Evolutionary conservation across 1,139 yeast species (phyloP).

Genomic region (Candida sanyaensis): DNA sequence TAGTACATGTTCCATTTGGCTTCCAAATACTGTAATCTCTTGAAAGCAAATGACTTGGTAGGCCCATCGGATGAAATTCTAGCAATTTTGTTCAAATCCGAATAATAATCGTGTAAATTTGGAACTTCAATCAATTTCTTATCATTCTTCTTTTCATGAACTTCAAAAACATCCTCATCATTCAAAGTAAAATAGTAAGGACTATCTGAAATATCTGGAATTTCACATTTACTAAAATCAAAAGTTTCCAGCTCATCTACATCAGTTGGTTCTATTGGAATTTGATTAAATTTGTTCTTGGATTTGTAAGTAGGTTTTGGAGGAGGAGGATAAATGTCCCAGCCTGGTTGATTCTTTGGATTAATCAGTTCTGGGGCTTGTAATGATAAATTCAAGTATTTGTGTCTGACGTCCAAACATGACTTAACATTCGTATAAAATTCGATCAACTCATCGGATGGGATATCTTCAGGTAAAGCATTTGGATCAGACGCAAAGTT

Average conservation of each 20-base stretch:
- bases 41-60: conserved; percentile 93
- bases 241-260: conserved; percentile 51
- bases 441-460: conserved; percentile 68
- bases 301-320: conserved; percentile 91
- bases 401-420: conserved; percentile 75
- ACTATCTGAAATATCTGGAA: conserved; percentile 59
- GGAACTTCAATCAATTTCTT: conserved; percentile 64
- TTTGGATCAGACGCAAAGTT: conserved; percentile 33
- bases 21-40: conserved; percentile 88
- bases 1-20: conserved; percentile 95
- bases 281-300: conserved; percentile 57
- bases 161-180: conserved; percentile 69
- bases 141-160: conserved; percentile 41
- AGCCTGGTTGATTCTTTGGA: conserved; percentile 72
- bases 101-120: conserved; percentile 75
- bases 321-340: conserved; percentile 91
- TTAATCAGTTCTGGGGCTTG: conserved; percentile 71
- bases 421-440: conserved; percentile 70
- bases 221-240: conserved; percentile 56
- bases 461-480: conserved; percentile 65
- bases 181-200: conserved; percentile 53
- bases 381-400: conserved; percentile 68
- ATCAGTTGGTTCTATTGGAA: conserved; percentile 26
- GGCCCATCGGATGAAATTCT: conserved; percentile 91
- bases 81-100: conserved; percentile 73